These are phyloP conservation scores for Hyaloperonospora arabidopsidis DNA, from an alignment of 352 stramenopile genomes.

Conservation along the genomic window DNA sequence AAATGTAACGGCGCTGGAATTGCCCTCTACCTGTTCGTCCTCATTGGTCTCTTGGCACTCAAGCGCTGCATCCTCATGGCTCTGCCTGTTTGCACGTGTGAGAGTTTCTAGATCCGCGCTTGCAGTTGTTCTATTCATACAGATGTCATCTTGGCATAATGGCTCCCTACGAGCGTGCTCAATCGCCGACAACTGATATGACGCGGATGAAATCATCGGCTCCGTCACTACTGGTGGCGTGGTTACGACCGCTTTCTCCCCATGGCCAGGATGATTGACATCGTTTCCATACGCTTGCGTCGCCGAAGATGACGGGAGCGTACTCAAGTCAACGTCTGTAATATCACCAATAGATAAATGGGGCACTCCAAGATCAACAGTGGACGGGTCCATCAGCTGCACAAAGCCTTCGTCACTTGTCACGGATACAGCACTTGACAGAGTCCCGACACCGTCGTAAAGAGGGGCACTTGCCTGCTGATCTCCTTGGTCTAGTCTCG, in stretches of 20 bases:
- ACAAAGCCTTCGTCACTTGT: slow-evolving; percentile 29
- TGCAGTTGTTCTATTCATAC: background rate
- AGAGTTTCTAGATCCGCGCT: slow-evolving; percentile 1
- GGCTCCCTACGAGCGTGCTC: slow-evolving; percentile 5
- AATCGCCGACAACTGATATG: slow-evolving; percentile 2
- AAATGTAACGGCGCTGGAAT: slow-evolving; percentile 23
- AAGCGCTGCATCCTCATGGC: slow-evolving; percentile 3
- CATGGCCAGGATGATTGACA: background rate
- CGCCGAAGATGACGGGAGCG: slow-evolving; percentile 29
- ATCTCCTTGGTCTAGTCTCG: slow-evolving; percentile 8
- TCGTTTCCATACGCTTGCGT: slow-evolving; percentile 18
- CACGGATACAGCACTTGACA: slow-evolving; percentile 3
- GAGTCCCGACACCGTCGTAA: slow-evolving; percentile 14
- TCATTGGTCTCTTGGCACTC: slow-evolving; percentile 6
- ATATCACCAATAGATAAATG: slow-evolving; percentile 55
- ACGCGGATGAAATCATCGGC: slow-evolving; percentile 14
- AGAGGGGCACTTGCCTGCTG: slow-evolving; percentile 19
- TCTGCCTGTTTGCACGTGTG: slow-evolving; percentile 1
- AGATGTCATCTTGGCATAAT: slow-evolving; percentile 2
- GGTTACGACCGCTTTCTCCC: slow-evolving; percentile 4
- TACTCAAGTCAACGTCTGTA: slow-evolving; percentile 46
- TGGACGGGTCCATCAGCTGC: slow-evolving; percentile 31
- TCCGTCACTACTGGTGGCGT: slow-evolving; percentile 1
- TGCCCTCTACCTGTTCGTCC: slow-evolving; percentile 19
- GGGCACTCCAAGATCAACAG: slow-evolving; percentile 29